Evolutionary conservation across 2,329 filamentous ascomycete species (phyloP).

Genomic region (Aspergillus ibericus): DNA sequence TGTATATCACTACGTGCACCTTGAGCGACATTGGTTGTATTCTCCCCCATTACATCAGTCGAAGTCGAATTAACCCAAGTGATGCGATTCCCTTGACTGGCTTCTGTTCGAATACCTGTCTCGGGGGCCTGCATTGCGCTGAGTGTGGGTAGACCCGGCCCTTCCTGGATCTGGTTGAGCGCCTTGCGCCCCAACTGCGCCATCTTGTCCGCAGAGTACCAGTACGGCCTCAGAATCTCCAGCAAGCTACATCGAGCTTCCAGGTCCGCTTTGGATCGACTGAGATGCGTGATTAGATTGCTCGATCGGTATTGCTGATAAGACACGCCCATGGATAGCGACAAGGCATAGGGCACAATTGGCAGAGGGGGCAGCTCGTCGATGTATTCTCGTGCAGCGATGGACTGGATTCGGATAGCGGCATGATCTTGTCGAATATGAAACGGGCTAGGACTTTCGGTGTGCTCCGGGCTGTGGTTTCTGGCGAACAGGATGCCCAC

Average conservation of each 20-base stretch:
- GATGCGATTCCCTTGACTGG: neutral
- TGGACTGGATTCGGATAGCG: conserved; percentile 56
- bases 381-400: conserved; percentile 50
- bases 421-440: conserved; percentile 56
- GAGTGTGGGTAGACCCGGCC: too few species aligned
- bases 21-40: conserved; percentile 18
- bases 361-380: conserved; percentile 53
- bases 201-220: conserved; percentile 46
- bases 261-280: conserved; percentile 38
- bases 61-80: neutral
- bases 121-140: neutral
- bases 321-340: conserved; percentile 56
- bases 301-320: conserved; percentile 58
- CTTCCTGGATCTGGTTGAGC: conserved; percentile 33
- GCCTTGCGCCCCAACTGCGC: conserved; percentile 41
- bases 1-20: conserved; percentile 46
- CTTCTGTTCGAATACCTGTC: neutral
- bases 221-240: conserved; percentile 35
- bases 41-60: neutral
- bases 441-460: conserved; percentile 50
- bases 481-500: conserved; percentile 59
- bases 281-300: conserved; percentile 43
- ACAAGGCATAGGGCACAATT: conserved; percentile 57
- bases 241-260: conserved; percentile 38
- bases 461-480: conserved; percentile 33